Conservation (phyloP, 2,329 filamentous ascomycete species). For the Claviceps spartinae region DNA sequence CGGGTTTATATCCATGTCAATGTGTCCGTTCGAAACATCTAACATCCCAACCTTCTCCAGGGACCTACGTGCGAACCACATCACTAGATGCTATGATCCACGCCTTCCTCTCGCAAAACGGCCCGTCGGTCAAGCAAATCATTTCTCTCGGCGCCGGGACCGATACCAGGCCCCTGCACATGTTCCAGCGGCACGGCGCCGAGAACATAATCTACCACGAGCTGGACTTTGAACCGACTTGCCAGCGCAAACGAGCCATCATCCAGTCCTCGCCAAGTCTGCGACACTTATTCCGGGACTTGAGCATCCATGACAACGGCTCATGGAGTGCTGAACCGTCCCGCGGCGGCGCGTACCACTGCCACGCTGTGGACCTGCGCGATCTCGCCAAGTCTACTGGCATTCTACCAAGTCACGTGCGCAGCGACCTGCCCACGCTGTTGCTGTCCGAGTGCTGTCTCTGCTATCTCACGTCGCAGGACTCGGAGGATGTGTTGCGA, state of each 20-base stretch:
- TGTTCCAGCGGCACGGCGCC: constrained; percentile 37
- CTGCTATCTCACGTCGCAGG: constrained; percentile 61
- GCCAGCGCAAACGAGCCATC: constrained; percentile 47
- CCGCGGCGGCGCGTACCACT: constrained; percentile 32
- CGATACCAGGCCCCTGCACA: constrained; percentile 74
- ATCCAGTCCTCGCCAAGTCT: constrained; percentile 33
- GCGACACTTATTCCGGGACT: constrained; percentile 23
- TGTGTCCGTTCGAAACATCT: neutral
- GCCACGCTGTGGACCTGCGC: constrained; percentile 59
- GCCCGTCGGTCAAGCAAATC: constrained; percentile 49
- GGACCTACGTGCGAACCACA: constrained; percentile 82
- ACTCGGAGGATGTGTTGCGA: constrained; percentile 49
- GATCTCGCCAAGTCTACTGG: constrained; percentile 24
- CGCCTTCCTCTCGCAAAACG: constrained; percentile 45
- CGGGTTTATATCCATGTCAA: neutral
- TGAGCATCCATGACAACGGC: constrained; percentile 16
- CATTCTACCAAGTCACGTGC: constrained; percentile 17
- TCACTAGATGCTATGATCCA: constrained; percentile 68
- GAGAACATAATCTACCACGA: constrained; percentile 66
- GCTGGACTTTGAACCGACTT: constrained; percentile 72
- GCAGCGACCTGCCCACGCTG: constrained; percentile 57
- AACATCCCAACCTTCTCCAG: constrained; percentile 27
- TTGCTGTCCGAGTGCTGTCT: constrained; percentile 92
- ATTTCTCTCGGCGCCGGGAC: constrained; percentile 88
- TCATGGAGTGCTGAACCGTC: constrained; percentile 31